Percentiles rank a stretch among this genome's conserved stretches.
Evolutionary conservation across 2,329 filamentous ascomycete species (phyloP).

Genomic region (Xylariales sp.): DNA sequence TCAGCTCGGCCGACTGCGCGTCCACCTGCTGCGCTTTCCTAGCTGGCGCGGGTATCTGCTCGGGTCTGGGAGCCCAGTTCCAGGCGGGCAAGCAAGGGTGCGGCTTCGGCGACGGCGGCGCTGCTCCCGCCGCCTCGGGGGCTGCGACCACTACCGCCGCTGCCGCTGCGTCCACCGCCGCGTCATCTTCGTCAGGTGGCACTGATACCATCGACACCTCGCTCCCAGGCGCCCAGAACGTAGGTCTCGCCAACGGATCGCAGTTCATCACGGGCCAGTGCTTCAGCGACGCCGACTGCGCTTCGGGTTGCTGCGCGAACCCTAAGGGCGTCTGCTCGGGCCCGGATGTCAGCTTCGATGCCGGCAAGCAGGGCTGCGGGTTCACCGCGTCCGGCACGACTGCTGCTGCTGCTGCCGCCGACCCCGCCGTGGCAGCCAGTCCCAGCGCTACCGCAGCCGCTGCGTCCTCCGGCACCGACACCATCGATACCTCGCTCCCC

Average conservation of each 20-base stretch:
- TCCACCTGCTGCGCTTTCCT: constrained; percentile 22
- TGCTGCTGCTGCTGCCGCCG: constrained; percentile 2
- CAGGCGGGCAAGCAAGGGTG: constrained; percentile 27
- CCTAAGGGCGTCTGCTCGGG: constrained; percentile 20
- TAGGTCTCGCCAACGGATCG: constrained; percentile 15
- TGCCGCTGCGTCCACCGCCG: neutral
- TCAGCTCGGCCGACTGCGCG: constrained; percentile 20
- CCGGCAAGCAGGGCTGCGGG: constrained; percentile 20
- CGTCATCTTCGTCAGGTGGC: neutral
- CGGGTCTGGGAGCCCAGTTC: constrained; percentile 26
- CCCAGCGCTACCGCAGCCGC: neutral
- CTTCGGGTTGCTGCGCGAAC: constrained; percentile 18
- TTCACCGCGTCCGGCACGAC: constrained; percentile 11
- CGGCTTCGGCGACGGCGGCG: constrained; percentile 16
- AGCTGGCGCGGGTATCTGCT: constrained; percentile 27
- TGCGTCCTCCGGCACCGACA: neutral
- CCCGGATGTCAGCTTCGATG: constrained; percentile 13
- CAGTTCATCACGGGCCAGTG: constrained; percentile 27
- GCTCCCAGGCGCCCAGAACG: constrained; percentile 17
- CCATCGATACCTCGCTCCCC: constrained; percentile 9
- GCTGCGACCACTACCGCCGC: constrained; percentile 1
- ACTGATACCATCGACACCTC: constrained; percentile 5
- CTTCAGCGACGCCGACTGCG: constrained; percentile 22
- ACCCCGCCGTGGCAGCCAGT: neutral
- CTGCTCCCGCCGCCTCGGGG: constrained; percentile 1